Conservation (phyloP, 2,329 filamentous ascomycete species). For the Seiridium unicorne region DNA sequence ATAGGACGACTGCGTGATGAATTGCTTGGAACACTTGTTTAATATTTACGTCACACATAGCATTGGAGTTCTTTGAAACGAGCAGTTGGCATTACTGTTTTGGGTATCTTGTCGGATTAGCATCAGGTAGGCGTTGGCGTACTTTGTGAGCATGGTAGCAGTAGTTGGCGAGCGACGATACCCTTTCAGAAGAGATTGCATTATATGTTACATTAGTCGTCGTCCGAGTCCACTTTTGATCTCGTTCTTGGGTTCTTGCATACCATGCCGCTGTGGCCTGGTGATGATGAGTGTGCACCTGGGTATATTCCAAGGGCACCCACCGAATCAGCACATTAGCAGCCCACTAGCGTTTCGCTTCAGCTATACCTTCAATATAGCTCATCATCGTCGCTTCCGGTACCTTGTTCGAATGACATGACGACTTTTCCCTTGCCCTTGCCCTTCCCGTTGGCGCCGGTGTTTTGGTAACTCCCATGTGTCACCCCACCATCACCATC, state of each 20-base stretch:
- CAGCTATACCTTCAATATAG: constrained; percentile 41
- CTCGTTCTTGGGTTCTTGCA: too few species aligned
- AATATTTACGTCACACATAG: not conserved
- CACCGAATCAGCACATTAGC: too few species aligned
- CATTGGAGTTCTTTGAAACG: not conserved
- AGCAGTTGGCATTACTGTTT: not conserved
- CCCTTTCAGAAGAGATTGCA: not conserved
- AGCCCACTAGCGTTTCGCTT: too few species aligned
- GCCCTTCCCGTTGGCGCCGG: constrained; percentile 19
- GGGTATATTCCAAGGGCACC: too few species aligned
- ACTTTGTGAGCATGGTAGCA: not conserved
- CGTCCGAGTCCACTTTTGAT: too few species aligned
- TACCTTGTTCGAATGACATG: constrained; percentile 50
- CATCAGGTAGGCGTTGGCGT: constrained; percentile 1
- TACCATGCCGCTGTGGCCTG: too few species aligned
- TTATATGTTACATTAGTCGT: not conserved
- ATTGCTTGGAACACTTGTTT: too few species aligned
- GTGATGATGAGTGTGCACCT: too few species aligned
- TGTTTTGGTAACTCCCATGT: constrained; percentile 22
- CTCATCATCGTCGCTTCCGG: constrained; percentile 56
- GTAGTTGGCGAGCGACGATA: constrained; percentile 4
- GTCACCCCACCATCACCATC: constrained; percentile 28
- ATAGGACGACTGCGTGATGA: too few species aligned
- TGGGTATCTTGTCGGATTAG: not conserved
- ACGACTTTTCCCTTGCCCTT: constrained; percentile 59